phyloP scores from a whole-genome alignment of 2,329 filamentous ascomycete genomes.

The Claviceps sp. region DNA sequence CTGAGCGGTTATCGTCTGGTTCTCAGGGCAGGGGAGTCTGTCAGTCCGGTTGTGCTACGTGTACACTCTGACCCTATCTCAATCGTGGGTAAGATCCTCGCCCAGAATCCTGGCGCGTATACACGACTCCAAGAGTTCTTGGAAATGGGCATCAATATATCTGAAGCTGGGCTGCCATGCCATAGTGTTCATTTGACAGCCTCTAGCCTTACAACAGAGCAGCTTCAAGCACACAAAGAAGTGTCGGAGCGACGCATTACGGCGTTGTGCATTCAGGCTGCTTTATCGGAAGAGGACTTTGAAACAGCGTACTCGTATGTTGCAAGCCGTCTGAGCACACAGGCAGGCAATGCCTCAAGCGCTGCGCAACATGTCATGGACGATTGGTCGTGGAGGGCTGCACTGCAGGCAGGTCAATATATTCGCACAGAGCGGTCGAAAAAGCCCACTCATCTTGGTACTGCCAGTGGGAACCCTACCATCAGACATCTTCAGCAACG shows the following conservation, averaged over 20 bases:
- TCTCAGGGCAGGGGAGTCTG: constrained; percentile 66
- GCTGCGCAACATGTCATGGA: constrained; percentile 27
- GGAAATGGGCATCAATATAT: constrained; percentile 53
- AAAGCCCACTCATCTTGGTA: constrained; percentile 46
- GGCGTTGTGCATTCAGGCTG: constrained; percentile 69
- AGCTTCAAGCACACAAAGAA: constrained; percentile 14
- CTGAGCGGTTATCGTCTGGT: constrained; percentile 66
- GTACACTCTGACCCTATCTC: constrained; percentile 63
- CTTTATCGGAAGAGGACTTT: constrained; percentile 64
- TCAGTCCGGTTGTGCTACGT: constrained; percentile 65
- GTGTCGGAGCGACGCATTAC: constrained; percentile 53
- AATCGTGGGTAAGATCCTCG: constrained; percentile 58
- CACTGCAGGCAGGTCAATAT: constrained; percentile 66
- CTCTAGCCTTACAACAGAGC: not conserved
- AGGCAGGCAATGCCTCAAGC: constrained; percentile 2
- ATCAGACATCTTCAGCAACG: constrained; percentile 67
- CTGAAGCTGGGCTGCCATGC: constrained; percentile 38
- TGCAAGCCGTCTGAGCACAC: constrained; percentile 47
- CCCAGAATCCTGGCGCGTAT: constrained; percentile 63
- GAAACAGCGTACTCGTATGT: constrained; percentile 81
- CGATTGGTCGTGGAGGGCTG: constrained; percentile 66
- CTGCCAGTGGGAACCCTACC: constrained; percentile 43
- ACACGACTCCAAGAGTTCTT: constrained; percentile 62
- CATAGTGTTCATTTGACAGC: not conserved
- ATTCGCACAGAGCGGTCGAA: constrained; percentile 39